phyloP scores from a whole-genome alignment of 306 rosid species.

The Trifolium dubium region DNA sequence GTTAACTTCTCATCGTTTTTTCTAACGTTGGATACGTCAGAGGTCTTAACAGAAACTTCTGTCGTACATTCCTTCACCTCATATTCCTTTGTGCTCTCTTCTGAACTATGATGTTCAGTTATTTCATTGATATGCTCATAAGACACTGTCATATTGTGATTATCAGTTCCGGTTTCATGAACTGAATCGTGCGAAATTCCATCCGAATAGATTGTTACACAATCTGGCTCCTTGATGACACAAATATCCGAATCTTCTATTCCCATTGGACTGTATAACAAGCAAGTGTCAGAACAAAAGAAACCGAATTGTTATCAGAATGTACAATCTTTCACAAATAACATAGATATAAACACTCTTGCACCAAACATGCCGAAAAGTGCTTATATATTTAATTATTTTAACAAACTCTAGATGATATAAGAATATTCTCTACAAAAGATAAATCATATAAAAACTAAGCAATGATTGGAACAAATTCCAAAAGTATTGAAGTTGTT shows the following conservation, averaged over 20 bases:
- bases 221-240: constrained; percentile 86
- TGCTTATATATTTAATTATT: constrained; percentile 9
- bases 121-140: constrained; percentile 65
- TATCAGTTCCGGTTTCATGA: constrained; percentile 53
- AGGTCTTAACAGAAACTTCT: constrained; percentile 63
- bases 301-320: constrained; percentile 23
- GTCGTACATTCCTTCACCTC: constrained; percentile 98
- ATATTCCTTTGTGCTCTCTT: constrained; percentile 80
- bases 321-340: constrained; percentile 17
- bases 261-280: constrained; percentile 68
- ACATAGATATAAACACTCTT: constrained; percentile 15
- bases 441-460: constrained; percentile 9
- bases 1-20: constrained; percentile 51
- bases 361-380: constrained; percentile 24
- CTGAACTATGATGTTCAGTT: constrained; percentile 66
- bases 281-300: constrained; percentile 37
- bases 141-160: constrained; percentile 58
- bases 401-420: constrained; percentile 15
- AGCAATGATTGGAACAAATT: constrained; percentile 15
- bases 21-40: constrained; percentile 43
- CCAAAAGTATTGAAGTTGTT: constrained; percentile 30
- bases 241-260: constrained; percentile 82
- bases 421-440: constrained; percentile 33
- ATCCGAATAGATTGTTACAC: constrained; percentile 65
- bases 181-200: constrained; percentile 58